Base-by-base conservation (phyloP, 1,139 yeast species). In the Sugiyamaella pinicola region DNA sequence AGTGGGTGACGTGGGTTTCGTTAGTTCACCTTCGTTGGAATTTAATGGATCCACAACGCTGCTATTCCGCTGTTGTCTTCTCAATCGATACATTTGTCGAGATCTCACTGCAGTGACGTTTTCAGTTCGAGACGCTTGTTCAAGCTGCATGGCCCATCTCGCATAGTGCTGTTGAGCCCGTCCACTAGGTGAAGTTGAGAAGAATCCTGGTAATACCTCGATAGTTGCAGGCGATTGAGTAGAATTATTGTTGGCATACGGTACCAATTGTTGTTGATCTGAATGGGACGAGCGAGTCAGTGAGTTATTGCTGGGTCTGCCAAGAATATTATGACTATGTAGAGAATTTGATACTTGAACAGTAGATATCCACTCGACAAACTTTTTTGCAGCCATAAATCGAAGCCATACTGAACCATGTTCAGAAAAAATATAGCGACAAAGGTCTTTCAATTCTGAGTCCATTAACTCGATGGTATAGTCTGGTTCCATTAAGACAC, bases 351-450 rank as follows among this genome's bases (percentile, higher is more conserved):
- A 47, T 40, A 40, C 46, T 40, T 47, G 51, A 13, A 39, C 40
- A 29, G 45, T 31, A 4, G 51, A 39, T 7, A 42, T 38, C 69
- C 69, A 65, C 18, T 53, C 53, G 17, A 63, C 49, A 50, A 64
- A 65, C 56, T 58, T 59, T 55, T 58, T 61, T 8, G 67, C 68
- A 8, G 69, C 58, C 7, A 55, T 50, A 47, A 62, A 64, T 9
- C 69, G 55, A 13, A 65, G 58, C 68, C 67, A 64, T 1, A 67
- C 60, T 2, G 69, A 58, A 2, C 69, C 69, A 17, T 63, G 61
- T 38, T 61, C 65, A n/a, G 66, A 64, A 24, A 65, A 62, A 5
- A 64, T 53, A 46, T 58, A 58, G 10, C 54, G 47, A 24, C 62
- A 58, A 3, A 65, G 57, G 22, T 51, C 53, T 8, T 47, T 43